Evolutionary conservation across 257 asterid genomes (phyloP).

Genomic region (Petrea volubilis): DNA sequence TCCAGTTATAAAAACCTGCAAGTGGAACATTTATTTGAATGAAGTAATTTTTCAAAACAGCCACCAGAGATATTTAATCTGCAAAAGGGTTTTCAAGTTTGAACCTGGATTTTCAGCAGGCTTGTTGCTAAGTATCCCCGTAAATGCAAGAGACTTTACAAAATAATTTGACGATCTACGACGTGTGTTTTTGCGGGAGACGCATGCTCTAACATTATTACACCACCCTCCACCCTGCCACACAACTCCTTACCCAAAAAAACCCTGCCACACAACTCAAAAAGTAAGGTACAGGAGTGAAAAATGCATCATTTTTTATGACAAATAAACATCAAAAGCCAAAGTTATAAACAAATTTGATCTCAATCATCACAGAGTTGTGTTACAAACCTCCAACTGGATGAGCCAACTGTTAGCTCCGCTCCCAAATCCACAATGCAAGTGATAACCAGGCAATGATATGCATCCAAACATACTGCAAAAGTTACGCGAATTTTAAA

Average conservation of each 20-base stretch:
- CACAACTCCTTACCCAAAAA: no score
- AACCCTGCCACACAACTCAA: no score
- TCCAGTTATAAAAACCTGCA: constrained; percentile 76
- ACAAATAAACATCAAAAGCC: neutral
- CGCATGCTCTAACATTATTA: constrained; percentile 50
- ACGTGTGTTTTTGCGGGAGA: constrained; percentile 55
- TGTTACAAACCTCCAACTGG: constrained; percentile 65
- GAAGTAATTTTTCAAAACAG: neutral
- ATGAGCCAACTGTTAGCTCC: constrained; percentile 85
- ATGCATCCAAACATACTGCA: constrained; percentile 90
- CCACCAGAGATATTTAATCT: neutral
- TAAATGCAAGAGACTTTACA: constrained; percentile 50
- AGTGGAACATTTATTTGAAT: neutral
- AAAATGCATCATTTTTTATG: no score
- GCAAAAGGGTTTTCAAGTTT: neutral
- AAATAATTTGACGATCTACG: constrained; percentile 59
- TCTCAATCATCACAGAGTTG: neutral
- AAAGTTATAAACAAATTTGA: neutral
- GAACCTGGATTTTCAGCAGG: constrained; percentile 68
- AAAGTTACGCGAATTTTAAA: neutral
- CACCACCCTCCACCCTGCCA: constrained; percentile 99
- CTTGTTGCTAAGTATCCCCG: constrained; percentile 68
- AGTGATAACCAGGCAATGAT: constrained; percentile 84
- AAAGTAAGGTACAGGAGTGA: no score
- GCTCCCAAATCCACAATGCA: constrained; percentile 70